These are phyloP conservation scores for Emergomyces pasteurianus DNA, from an alignment of 2,329 filamentous ascomycete species.

Conservation along the genomic window DNA sequence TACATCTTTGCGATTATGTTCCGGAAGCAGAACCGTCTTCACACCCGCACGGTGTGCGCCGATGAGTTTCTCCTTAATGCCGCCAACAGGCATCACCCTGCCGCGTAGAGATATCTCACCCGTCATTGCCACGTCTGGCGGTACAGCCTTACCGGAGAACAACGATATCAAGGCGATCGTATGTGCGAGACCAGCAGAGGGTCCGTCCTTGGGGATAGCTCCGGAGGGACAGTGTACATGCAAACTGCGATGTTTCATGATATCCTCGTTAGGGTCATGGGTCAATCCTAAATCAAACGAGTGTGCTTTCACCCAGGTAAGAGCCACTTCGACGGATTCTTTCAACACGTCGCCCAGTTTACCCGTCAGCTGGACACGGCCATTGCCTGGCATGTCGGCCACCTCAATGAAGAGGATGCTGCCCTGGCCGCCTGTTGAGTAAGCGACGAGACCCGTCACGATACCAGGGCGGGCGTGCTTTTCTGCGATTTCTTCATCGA, in stretches of 20 bases:
- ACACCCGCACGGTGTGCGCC: conserved; percentile 86
- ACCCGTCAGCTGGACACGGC: conserved; percentile 86
- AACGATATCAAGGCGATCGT: conserved; percentile 86
- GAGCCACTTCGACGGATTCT: conserved; percentile 88
- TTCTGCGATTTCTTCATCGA: conserved; percentile 90
- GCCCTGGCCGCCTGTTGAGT: conserved; percentile 82
- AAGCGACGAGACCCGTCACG: conserved; percentile 91
- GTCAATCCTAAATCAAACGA: conserved; percentile 83
- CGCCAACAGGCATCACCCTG: conserved; percentile 83
- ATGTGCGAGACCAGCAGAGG: conserved; percentile 76
- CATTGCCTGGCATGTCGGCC: conserved; percentile 88
- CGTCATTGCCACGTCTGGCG: conserved; percentile 92
- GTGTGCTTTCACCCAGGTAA: conserved; percentile 95
- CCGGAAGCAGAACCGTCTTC: conserved; percentile 80
- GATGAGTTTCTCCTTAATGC: conserved; percentile 98
- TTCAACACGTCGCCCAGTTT: conserved; percentile 95
- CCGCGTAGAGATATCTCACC: conserved; percentile 69
- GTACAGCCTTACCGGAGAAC: conserved; percentile 74
- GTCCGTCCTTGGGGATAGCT: conserved; percentile 87
- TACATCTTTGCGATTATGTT: conserved; percentile 82
- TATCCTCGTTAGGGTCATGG: conserved; percentile 68
- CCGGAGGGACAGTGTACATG: conserved; percentile 95
- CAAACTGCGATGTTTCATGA: conserved; percentile 89
- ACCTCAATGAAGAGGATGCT: conserved; percentile 98
- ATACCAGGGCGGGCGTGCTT: conserved; percentile 72